A percentile compares a stretch with the other conserved stretches of the same genome.
phyloP scores from a whole-genome alignment of 176 grass and related monocot genomes.

The Chrysopogon serrulatus region DNA sequence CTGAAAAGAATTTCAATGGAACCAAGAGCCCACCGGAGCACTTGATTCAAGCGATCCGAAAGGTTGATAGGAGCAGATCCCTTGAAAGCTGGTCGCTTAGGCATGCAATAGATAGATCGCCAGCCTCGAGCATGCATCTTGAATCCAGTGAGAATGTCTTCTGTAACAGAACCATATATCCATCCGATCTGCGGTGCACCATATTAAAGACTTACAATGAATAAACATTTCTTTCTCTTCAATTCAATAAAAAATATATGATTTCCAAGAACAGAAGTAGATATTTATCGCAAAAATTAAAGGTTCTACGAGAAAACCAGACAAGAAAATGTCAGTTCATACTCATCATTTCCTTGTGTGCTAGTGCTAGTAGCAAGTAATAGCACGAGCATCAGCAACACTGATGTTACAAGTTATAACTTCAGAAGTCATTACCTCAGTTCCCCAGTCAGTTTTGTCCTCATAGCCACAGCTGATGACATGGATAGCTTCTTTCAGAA shows the following conservation, averaged over 20 bases:
- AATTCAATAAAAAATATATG: background rate
- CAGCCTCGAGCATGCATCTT: constrained; percentile 96
- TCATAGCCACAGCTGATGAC: constrained; percentile 47
- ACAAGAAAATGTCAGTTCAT: background rate
- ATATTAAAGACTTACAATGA: constrained; percentile 1
- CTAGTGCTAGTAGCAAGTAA: background rate
- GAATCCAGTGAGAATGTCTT: constrained; percentile 92
- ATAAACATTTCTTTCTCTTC: background rate
- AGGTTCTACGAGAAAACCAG: background rate
- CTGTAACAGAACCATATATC: constrained; percentile 95
- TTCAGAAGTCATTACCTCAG: background rate
- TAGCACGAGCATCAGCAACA: background rate
- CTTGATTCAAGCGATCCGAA: constrained; percentile 92
- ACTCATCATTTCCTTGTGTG: background rate
- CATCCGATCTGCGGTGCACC: constrained; percentile 73
- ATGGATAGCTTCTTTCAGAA: constrained; percentile 98
- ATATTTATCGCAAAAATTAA: background rate
- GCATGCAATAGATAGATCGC: constrained; percentile 93
- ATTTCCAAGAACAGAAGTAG: background rate
- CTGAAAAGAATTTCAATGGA: constrained; percentile 54
- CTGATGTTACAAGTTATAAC: background rate
- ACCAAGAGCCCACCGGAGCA: constrained; percentile 88
- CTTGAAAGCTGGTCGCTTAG: constrained; percentile 76
- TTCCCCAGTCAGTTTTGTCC: background rate
- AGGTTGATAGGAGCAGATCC: constrained; percentile 90